phyloP scores from a whole-genome alignment of 2,329 filamentous ascomycete genomes.

The Bipolaris gigantea region DNA sequence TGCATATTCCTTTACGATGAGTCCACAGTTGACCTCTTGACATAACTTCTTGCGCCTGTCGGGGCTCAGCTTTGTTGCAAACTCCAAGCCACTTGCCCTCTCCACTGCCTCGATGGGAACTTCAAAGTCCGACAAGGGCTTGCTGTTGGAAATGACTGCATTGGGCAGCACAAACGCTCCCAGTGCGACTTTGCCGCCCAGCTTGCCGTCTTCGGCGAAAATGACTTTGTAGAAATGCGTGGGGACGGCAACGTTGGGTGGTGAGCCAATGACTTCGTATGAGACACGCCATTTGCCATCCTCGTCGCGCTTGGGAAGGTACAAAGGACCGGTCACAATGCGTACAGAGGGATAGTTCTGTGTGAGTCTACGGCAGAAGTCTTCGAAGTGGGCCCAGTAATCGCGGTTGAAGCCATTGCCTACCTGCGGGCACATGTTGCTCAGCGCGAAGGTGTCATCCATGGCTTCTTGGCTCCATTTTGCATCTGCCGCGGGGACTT shows the following conservation, averaged over 20 bases:
- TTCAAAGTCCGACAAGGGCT: conserved; percentile 88
- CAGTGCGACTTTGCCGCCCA: conserved; percentile 70
- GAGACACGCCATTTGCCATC: conserved; percentile 95
- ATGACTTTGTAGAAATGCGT: conserved; percentile 99
- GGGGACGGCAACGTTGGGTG: conserved; percentile 91
- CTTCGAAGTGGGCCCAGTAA: conserved; percentile 99
- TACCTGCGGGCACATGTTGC: conserved; percentile 98
- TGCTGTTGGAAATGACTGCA: conserved; percentile 81
- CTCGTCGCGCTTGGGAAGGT: conserved; percentile 81
- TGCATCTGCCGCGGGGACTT: conserved; percentile 93
- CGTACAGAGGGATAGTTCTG: conserved; percentile 80
- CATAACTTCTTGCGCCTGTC: conserved; percentile 78
- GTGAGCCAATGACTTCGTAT: conserved; percentile 94
- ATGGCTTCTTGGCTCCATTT: conserved; percentile 95
- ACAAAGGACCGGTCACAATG: conserved; percentile 90
- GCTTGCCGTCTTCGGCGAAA: conserved; percentile 80
- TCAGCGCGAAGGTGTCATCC: conserved; percentile 90
- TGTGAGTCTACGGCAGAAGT: conserved; percentile 88
- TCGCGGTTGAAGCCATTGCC: conserved; percentile 98
- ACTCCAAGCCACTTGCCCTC: conserved; percentile 88
- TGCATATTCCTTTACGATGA: conserved; percentile 80
- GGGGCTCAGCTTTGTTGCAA: conserved; percentile 75
- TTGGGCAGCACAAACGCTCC: conserved; percentile 97
- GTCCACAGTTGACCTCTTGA: conserved; percentile 78
- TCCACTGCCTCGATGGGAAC: conserved; percentile 92